Percentiles rank a stretch among this genome's conserved stretches.
phyloP scores from a whole-genome alignment of 2,329 filamentous ascomycete species.

The Helotiales sp. region DNA sequence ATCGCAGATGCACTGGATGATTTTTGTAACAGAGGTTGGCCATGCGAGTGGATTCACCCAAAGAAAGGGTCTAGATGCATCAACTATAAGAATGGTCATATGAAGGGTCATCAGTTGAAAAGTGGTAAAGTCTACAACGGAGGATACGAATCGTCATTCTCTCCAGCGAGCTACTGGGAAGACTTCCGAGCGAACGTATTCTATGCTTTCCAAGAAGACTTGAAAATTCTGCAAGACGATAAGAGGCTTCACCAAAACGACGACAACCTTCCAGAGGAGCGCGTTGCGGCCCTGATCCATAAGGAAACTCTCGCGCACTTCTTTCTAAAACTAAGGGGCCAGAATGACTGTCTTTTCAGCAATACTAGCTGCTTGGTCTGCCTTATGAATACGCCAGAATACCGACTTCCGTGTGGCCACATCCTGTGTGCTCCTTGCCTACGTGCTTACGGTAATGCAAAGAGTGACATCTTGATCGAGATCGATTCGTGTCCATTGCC shows the following conservation, averaged over 20 bases:
- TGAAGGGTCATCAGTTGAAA: not conserved
- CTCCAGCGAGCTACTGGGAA: not conserved
- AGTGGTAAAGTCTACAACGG: not conserved
- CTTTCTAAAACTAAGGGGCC: not conserved
- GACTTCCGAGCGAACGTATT: not conserved
- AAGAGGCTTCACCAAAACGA: not conserved
- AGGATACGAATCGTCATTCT: not conserved
- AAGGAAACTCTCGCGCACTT: not conserved
- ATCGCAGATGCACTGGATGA: not conserved
- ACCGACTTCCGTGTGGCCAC: slow-evolving; percentile 2
- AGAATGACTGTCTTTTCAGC: not conserved
- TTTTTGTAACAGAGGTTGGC: not conserved
- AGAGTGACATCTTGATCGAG: not conserved
- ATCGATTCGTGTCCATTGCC: not conserved
- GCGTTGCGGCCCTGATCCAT: not conserved
- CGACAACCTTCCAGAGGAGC: not conserved
- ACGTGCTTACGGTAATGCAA: not conserved
- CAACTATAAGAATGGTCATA: not conserved
- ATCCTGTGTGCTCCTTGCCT: not conserved
- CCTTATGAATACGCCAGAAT: not conserved
- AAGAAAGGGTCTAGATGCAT: not conserved
- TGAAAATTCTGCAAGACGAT: not conserved
- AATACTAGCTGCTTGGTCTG: not conserved
- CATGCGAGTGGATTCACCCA: not conserved
- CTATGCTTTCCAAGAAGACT: not conserved